Base-by-base conservation (phyloP, 352 stramenopile genomes). In the Elongisporangium prolatum region DNA sequence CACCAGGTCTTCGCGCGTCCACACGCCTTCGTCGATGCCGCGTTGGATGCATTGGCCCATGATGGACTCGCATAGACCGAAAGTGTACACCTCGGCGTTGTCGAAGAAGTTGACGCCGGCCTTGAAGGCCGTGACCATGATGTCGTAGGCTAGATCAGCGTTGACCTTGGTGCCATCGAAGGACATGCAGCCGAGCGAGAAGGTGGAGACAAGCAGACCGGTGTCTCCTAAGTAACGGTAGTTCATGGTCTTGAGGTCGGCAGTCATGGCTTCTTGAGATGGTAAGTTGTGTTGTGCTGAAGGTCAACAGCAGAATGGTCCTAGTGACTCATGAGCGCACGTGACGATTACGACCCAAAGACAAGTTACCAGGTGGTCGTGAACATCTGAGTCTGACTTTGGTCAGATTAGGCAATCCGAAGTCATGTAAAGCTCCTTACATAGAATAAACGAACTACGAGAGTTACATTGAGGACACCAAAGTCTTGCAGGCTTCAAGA, bases 41-140 rank as follows among this genome's bases (percentile, higher is more conserved):
- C 71, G 76, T 37, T 68, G 54, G 14, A 77, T 64, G 24, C 24
- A 97, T 54, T 65, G 79, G 50, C 90, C 90, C 50, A 77, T 84
- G 37, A 75, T 95, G 6, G 97, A 8, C 59, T 52, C 40, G 3
- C 21, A 16, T 40, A 44, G 7, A 60, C 70, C 70, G 20, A 54
- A 55, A 21, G 55, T 48, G 24, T 81, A 81, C 18, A 69, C 56
- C 59, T 73, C 71, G 21, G 73, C 70, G 17, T 71, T 82, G 52
- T 82, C 73, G 25, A 82, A 65, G 13, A 82, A 74, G 61, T 80
- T 82, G 57, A 82, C 61, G 21, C 70, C 73, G n/a, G 63, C 40
- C 54, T 82, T 65, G 64, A 71, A 74, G 10, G 67, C 67, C 50
- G 65, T 55, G 25, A 52, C 57, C 67, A 74, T 74, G 62, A 74